Conservation (phyloP, 768 basidiomycete genomes). For the Gloeostereum incarnatum region DNA sequence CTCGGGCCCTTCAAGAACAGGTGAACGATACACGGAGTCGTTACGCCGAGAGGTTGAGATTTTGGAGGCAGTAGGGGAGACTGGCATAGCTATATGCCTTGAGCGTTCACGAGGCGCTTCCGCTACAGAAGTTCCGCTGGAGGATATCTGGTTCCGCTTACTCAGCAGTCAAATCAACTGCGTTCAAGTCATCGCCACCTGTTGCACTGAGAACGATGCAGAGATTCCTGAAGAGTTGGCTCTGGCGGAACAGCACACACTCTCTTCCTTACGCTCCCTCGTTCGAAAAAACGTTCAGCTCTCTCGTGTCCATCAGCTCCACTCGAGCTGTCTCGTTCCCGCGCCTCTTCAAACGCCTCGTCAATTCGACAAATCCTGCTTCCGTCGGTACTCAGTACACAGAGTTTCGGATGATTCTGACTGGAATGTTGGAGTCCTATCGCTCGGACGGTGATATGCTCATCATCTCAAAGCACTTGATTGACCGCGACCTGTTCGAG, state of each 20-base stretch:
- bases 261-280: slow-evolving; percentile 55
- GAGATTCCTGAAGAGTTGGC: slow-evolving; percentile 11
- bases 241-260: slow-evolving; percentile 19
- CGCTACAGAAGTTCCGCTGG: slow-evolving; percentile 37
- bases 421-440: slow-evolving; percentile 95
- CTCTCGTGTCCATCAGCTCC: slow-evolving; percentile 78
- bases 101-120: slow-evolving; percentile 44
- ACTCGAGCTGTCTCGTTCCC: slow-evolving; percentile 83
- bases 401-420: slow-evolving; percentile 85
- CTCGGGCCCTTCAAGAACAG: slow-evolving; percentile 7
- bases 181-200: slow-evolving; percentile 59
- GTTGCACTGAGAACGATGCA: slow-evolving; percentile 16
- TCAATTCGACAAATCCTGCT: slow-evolving; percentile 55
- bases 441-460: slow-evolving; percentile 88
- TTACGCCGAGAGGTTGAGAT: slow-evolving; percentile 31
- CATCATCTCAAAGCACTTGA: slow-evolving; percentile 70
- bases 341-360: slow-evolving; percentile 83
- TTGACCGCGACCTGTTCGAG: slow-evolving; percentile 77
- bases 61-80: slow-evolving; percentile 48
- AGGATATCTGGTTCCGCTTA: slow-evolving; percentile 87
- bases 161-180: slow-evolving; percentile 74
- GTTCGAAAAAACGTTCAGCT: slow-evolving; percentile 80
- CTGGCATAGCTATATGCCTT: slow-evolving; percentile 62
- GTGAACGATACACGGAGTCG: slow-evolving; percentile 11
- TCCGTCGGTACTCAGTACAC: slow-evolving; percentile 66